Base-by-base conservation (phyloP, 2,329 filamentous ascomycete species). In the Ophiostoma ips region DNA sequence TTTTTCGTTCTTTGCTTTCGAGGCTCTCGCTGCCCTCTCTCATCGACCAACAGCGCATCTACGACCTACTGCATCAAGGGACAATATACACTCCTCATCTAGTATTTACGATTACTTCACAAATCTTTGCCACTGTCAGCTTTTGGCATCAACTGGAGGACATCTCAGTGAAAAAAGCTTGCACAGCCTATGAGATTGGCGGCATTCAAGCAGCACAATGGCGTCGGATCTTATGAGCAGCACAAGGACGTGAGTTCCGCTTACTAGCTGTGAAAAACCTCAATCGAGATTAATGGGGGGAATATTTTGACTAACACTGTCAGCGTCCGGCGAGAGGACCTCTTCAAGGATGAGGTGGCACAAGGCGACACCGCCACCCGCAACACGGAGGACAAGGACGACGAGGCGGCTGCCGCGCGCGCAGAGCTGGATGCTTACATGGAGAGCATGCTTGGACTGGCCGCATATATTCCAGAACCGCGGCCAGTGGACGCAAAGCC, bases 381-480 rank as follows among this genome's bases (percentile, higher is more conserved):
- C 24, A 24, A 2, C 30, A 9, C 5, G 41, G 15, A 13, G 24
- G 19, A 1, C 10, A 16, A 13, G 3, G 49, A 48, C 9, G 24
- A 30, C 9, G 46, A 24, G 13, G 43, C 40, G 3, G 50, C 36
- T 1, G 52, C 50, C 0, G 48, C 51, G 3, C 54, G 50, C 1
- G 53, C 55, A 1, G 55, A 55, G 2, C 46, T 57, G 2, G 54
- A 53, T 10, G 50, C 51, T n/a, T 55, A 54, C 33, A 53, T 57
- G 53, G 47, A 50, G 5, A 21, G 15, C 33, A 37, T 24, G 5
- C 36, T 57, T 1, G 51, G 38, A 1, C 44, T 56, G 18, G 19
- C 49, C 5, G 15, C 50, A 28, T 21, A n/a, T 19, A 16, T 36
- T 6, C 33, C 21, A 3, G 21, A 24, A 15, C 37, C 35, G 35